Conservation (phyloP, 176 grass and related monocot species). For the Urochloa ruziziensis region DNA sequence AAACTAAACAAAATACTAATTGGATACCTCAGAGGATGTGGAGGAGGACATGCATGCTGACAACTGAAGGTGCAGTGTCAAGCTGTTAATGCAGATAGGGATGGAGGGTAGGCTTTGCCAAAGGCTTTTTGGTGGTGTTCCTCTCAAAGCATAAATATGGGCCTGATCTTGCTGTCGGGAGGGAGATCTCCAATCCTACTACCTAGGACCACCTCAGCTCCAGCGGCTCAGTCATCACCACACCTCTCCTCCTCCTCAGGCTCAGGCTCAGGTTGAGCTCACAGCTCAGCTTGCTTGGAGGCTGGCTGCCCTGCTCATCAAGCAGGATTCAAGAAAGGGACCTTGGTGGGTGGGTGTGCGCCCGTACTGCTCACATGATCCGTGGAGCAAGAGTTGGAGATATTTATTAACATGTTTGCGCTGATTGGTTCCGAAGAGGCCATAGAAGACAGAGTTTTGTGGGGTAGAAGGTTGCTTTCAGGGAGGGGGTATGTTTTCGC, state of each 20-base stretch:
- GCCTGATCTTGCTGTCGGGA: constrained; percentile 59
- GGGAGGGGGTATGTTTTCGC: background rate
- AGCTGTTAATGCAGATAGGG: constrained; percentile 47
- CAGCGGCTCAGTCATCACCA: background rate
- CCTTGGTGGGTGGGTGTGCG: constrained; percentile 31
- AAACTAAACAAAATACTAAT: background rate
- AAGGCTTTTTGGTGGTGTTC: constrained; percentile 41
- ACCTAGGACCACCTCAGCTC: constrained; percentile 47
- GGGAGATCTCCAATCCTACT: constrained; percentile 49
- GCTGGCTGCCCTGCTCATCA: background rate
- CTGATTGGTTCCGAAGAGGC: constrained; percentile 32
- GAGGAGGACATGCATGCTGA: constrained; percentile 20
- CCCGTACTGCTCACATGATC: constrained; percentile 38
- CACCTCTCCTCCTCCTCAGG: background rate
- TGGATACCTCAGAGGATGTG: background rate
- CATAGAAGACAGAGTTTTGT: background rate
- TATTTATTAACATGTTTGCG: constrained; percentile 27
- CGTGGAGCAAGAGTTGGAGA: constrained; percentile 23
- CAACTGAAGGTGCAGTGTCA: constrained; percentile 34
- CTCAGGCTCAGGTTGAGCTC: background rate
- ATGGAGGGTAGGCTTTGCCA: constrained; percentile 48
- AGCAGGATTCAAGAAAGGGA: constrained; percentile 41
- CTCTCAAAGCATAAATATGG: constrained; percentile 48
- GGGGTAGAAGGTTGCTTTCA: constrained; percentile 38
- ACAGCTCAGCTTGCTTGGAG: background rate